Percentiles rank a stretch among this genome's conserved stretches.
phyloP scores from a whole-genome alignment of 1,284 basidiomycete genomes.

The Cryptococcus amylolentus region DNA sequence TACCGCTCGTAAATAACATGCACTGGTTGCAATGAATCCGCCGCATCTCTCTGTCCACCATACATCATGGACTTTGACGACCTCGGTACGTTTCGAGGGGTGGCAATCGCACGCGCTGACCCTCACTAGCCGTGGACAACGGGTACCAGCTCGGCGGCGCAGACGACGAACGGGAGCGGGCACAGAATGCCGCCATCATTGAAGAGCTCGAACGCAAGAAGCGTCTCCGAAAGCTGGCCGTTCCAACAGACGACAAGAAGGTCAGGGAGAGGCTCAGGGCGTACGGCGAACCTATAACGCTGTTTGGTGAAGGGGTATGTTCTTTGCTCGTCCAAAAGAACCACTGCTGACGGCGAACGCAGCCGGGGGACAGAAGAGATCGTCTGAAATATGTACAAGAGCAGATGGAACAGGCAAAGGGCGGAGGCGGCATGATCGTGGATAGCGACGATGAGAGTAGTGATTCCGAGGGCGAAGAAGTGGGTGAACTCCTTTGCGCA shows the following conservation, averaged over 20 bases:
- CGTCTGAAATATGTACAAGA: constrained; percentile 88
- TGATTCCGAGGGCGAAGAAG: constrained; percentile 66
- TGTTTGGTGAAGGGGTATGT: constrained; percentile 93
- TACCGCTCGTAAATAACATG: background rate
- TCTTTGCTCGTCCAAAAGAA: background rate
- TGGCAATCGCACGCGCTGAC: constrained; percentile 1
- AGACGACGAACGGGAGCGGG: constrained; percentile 50
- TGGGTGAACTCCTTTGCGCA: constrained; percentile 34
- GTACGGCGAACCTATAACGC: constrained; percentile 91
- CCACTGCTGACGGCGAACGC: background rate
- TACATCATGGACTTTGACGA: constrained; percentile 2
- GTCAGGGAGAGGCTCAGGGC: constrained; percentile 85
- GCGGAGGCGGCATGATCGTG: constrained; percentile 57
- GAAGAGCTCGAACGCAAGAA: constrained; percentile 95
- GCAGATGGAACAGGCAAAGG: constrained; percentile 68
- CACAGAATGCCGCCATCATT: constrained; percentile 67
- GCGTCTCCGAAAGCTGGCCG: constrained; percentile 85
- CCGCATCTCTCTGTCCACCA: background rate
- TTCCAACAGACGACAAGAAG: constrained; percentile 92
- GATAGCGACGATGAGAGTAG: constrained; percentile 35
- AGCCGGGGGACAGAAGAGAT: constrained; percentile 68
- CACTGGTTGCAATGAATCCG: background rate
- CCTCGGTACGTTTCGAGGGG: background rate
- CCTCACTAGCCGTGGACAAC: constrained; percentile 40
- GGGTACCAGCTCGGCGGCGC: constrained; percentile 46